Conservation (phyloP, 2,329 filamentous ascomycete species). For the Trichophyton benhamiae region DNA sequence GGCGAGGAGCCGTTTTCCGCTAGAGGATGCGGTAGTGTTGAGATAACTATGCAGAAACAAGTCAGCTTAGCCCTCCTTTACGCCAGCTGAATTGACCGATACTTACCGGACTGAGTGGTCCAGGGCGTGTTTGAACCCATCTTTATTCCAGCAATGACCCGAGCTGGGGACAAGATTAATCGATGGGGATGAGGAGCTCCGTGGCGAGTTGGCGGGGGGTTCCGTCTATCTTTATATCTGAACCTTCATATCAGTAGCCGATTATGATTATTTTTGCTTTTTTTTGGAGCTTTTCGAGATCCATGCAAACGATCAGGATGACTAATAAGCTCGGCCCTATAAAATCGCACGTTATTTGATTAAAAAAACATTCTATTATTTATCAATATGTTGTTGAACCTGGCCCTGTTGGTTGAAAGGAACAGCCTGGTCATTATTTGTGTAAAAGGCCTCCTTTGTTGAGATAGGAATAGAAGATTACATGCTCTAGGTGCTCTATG, state of each 20-base stretch:
- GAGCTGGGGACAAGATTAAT: background rate
- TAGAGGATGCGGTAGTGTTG: conserved; percentile 50
- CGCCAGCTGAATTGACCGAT: too few relatives aligned
- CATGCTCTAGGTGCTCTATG: too few relatives aligned
- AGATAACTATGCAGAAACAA: conserved; percentile 41
- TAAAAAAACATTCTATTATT: background rate
- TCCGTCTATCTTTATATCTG: background rate
- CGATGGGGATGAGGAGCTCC: background rate
- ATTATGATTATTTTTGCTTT: background rate
- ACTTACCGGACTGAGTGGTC: background rate
- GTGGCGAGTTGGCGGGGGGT: background rate
- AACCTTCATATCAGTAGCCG: background rate
- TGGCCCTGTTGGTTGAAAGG: background rate
- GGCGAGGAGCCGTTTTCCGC: conserved; percentile 56
- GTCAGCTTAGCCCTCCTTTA: background rate
- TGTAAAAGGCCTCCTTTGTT: background rate
- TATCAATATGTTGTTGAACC: background rate
- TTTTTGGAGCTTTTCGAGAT: background rate
- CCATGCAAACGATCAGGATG: background rate
- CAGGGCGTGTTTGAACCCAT: conserved; percentile 5
- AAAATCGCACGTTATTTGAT: background rate
- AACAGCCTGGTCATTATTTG: background rate
- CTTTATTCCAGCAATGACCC: background rate
- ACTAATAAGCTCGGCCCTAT: background rate
- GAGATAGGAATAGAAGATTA: too few relatives aligned